phyloP scores from a whole-genome alignment of 2,329 filamentous ascomycete species.

The Colletotrichum cordylinicola region DNA sequence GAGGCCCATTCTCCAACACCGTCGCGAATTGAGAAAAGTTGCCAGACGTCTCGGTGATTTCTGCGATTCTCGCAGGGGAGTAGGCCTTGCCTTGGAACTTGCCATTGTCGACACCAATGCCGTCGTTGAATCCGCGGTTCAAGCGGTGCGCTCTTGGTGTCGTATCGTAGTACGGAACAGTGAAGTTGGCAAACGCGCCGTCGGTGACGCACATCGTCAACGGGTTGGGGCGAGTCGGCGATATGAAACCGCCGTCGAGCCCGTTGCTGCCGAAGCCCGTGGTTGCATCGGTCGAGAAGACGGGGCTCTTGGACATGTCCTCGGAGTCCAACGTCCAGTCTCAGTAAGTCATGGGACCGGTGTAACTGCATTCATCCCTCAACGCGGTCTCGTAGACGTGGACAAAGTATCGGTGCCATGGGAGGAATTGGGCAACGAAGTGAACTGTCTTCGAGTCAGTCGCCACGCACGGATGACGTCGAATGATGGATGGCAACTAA shows the following conservation, averaged over 20 bases:
- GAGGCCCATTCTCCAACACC: constrained; percentile 30
- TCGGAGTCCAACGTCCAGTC: constrained; percentile 38
- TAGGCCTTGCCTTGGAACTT: background rate
- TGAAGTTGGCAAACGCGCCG: constrained; percentile 30
- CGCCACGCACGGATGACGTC: background rate
- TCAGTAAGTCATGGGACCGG: constrained; percentile 31
- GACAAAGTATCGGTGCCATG: constrained; percentile 40
- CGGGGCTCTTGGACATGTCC: constrained; percentile 27
- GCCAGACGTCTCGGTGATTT: background rate
- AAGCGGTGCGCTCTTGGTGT: constrained; percentile 28
- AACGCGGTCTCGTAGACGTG: constrained; percentile 35
- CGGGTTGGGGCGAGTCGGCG: constrained; percentile 9
- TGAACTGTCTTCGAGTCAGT: constrained; percentile 28
- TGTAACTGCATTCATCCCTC: constrained; percentile 29
- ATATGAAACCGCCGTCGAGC: background rate
- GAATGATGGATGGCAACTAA: background rate
- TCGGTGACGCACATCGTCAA: constrained; percentile 9
- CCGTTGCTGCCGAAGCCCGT: constrained; percentile 37
- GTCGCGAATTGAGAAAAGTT: constrained; percentile 20
- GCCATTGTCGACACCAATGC: background rate
- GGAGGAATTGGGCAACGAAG: constrained; percentile 33
- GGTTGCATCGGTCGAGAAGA: constrained; percentile 21
- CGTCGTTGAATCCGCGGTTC: constrained; percentile 26
- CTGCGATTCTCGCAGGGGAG: constrained; percentile 16
- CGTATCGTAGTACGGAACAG: constrained; percentile 22